These are phyloP conservation scores for Priceomyces medius DNA, from an alignment of 805 yeast species.

Conservation along the genomic window DNA sequence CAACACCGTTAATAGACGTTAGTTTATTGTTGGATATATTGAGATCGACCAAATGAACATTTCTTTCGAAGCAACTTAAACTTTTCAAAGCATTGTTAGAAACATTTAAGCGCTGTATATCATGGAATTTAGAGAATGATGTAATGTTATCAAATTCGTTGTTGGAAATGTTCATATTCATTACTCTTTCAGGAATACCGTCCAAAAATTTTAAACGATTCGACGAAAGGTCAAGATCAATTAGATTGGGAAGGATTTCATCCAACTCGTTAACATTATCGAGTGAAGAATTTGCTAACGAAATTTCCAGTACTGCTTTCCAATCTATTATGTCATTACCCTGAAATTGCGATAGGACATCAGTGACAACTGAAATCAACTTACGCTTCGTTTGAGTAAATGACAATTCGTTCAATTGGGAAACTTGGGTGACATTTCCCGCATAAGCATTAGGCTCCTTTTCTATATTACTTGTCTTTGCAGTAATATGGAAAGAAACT, in stretches of 20 bases:
- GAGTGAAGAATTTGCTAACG: slow-evolving; percentile 31
- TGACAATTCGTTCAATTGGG: slow-evolving; percentile 44
- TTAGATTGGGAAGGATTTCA: slow-evolving; percentile 44
- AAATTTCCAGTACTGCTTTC: slow-evolving; percentile 40
- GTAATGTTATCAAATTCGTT: slow-evolving; percentile 43
- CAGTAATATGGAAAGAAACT: slow-evolving; percentile 42
- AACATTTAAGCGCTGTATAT: slow-evolving; percentile 44
- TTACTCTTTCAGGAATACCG: slow-evolving; percentile 44
- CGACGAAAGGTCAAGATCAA: slow-evolving; percentile 38
- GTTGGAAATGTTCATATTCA: slow-evolving; percentile 36
- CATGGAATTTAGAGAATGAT: slow-evolving; percentile 37
- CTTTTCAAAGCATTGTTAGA: slow-evolving; percentile 35
- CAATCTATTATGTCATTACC: slow-evolving; percentile 39
- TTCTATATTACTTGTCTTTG: slow-evolving; percentile 12
- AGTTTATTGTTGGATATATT: slow-evolving; percentile 38
- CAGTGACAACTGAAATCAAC: slow-evolving; percentile 47
- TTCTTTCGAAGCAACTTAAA: slow-evolving; percentile 34
- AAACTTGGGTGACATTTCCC: slow-evolving; percentile 41
- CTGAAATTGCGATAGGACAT: slow-evolving; percentile 32
- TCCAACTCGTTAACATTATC: slow-evolving; percentile 45
- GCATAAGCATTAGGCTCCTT: slow-evolving; percentile 12
- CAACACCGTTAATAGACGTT: slow-evolving; percentile 34
- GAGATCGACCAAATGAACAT: slow-evolving; percentile 44
- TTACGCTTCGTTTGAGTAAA: slow-evolving; percentile 47
- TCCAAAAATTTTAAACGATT: slow-evolving; percentile 43